These are phyloP conservation scores for Rhizopogon vinicolor DNA, from an alignment of 768 basidiomycete genomes.

Conservation along the genomic window DNA sequence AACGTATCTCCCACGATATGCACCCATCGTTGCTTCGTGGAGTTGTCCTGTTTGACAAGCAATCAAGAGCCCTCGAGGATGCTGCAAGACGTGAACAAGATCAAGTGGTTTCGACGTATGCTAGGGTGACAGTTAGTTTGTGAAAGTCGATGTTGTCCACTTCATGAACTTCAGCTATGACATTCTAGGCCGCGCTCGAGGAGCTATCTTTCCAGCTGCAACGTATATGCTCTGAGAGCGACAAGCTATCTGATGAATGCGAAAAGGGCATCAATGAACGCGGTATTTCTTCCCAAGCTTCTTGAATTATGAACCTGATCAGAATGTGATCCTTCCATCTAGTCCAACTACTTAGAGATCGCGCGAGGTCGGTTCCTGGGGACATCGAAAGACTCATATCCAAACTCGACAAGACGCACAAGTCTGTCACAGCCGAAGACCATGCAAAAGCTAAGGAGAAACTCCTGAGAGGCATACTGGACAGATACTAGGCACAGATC, in stretches of 20 bases:
- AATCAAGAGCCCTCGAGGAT: slow-evolving; percentile 48
- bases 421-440: slow-evolving; percentile 30
- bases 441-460: slow-evolving; percentile 29
- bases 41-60: slow-evolving; percentile 49
- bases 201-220: slow-evolving; percentile 41
- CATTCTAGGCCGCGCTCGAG: slow-evolving; percentile 36
- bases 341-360: slow-evolving; percentile 42
- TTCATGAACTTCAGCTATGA: slow-evolving; percentile 10
- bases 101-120: slow-evolving; percentile 34
- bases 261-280: slow-evolving; percentile 39
- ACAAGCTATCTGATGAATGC: slow-evolving; percentile 46
- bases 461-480: slow-evolving; percentile 28
- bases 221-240: slow-evolving; percentile 43
- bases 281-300: slow-evolving; percentile 32
- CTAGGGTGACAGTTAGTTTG: slow-evolving; percentile 39
- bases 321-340: slow-evolving; percentile 4
- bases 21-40: slow-evolving; percentile 32
- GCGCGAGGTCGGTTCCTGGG: slow-evolving; percentile 41
- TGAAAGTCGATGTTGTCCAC: background rate
- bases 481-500: slow-evolving; percentile 20
- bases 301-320: background rate
- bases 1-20: slow-evolving; percentile 27
- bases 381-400: slow-evolving; percentile 49
- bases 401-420: slow-evolving; percentile 50
- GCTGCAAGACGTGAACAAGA: slow-evolving; percentile 39